Base-by-base conservation (phyloP, 2,329 filamentous ascomycete genomes). In the Raffaelea albimanens region DNA sequence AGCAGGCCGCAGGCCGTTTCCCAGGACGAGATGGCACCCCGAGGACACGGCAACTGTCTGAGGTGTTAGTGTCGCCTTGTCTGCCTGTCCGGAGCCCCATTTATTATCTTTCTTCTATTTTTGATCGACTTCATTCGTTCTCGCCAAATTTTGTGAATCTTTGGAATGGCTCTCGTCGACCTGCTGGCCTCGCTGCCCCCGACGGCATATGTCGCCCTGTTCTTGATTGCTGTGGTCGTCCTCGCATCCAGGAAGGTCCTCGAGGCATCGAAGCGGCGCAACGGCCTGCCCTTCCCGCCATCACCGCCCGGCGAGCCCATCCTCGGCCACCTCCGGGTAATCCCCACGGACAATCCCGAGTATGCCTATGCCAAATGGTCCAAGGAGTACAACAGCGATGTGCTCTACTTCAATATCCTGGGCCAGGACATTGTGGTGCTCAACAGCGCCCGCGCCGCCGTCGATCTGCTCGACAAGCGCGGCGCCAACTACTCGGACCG, bases 401-500 rank as follows among this genome's bases (percentile, higher is more conserved):
- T 65, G 21, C 46, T 52, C 16, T 29, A 61, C 45, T 57, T 66
- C 48, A 62, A 61, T 48, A 57, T 65, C 38, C 56, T 65, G 20
- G 65, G 61, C 16, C 64, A 64, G 42, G 57, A 60, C 16, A 53
- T 69, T 44, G 51, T 70, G 20, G 59, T 67, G 16, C 55, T 71
- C 20, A 64, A 66, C 52, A 66, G 56, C 21, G 56, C 58, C 9
- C 53, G 64, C 48, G 60, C 61, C 5, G 65, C 65, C 10, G 56
- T 59, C 36, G 66, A 69, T 18, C 56, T 70, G 21, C 57, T 70
- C 9, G 61, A 64, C 50, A 63, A 62, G 45, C 60, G 63, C 16
- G 64, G 65, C 3, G 59, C 61, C 40, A 66, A 63, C 43, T 69
- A 66, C 47, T 59, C 57, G 19, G 61, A 64, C 49, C 57, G 67